Percentiles rank a stretch among this genome's conserved stretches.
These are phyloP conservation scores for Fusarium sambucinum DNA, from an alignment of 2,329 filamentous ascomycete genomes.

Conservation along the genomic window DNA sequence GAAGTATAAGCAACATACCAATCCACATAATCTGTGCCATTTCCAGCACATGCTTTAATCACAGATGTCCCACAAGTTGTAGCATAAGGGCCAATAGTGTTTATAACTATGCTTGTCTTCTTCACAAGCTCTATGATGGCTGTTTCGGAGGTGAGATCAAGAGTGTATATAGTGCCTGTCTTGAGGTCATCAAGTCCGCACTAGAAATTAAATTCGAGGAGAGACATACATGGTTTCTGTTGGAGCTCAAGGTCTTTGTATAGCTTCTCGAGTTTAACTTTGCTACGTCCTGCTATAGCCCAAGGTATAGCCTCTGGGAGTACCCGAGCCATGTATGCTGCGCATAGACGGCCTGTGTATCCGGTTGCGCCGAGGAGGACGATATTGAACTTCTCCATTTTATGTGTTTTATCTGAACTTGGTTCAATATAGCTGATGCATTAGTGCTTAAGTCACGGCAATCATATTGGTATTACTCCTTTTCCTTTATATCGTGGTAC, in stretches of 20 bases:
- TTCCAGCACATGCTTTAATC: conserved; percentile 38
- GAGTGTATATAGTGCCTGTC: conserved; percentile 8
- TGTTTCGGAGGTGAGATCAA: conserved; percentile 15
- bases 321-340: conserved; percentile 76
- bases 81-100: conserved; percentile 36
- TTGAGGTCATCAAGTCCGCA: neutral
- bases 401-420: neutral
- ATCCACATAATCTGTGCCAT: conserved; percentile 41
- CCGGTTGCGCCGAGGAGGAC: conserved; percentile 72
- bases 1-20: conserved; percentile 16
- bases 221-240: conserved; percentile 12
- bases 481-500: neutral
- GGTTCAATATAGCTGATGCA: rapidly evolving
- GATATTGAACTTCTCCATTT: conserved; percentile 45
- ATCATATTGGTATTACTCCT: neutral
- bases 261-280: conserved; percentile 75
- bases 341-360: conserved; percentile 82
- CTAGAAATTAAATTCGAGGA: neutral
- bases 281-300: conserved; percentile 85
- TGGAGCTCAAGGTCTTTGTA: conserved; percentile 54
- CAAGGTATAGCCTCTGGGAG: conserved; percentile 81
- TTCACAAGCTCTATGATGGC: conserved; percentile 8
- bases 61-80: conserved; percentile 30
- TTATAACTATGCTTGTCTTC: conserved; percentile 6
- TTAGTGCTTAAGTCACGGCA: rapidly evolving